A percentile compares a stretch with the other conserved stretches of the same genome.
Conservation (phyloP, 495 filamentous ascomycete genomes). For the Staphylotrichum longicolle region DNA sequence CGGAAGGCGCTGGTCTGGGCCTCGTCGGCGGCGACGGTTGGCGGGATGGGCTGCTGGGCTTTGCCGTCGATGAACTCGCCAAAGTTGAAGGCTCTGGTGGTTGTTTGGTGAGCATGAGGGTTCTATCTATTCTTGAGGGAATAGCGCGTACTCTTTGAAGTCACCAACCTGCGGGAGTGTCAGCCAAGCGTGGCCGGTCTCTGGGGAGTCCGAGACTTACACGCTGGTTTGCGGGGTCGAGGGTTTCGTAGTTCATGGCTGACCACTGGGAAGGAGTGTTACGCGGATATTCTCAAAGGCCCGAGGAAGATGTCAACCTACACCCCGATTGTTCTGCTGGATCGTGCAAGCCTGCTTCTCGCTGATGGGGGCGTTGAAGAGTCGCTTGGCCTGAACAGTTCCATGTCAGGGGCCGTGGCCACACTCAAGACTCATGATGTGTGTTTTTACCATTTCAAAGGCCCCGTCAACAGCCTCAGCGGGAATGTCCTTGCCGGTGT, state of each 20-base stretch:
- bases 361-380: slow-evolving; percentile 68
- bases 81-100: slow-evolving; percentile 81
- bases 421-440: background rate
- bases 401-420: background rate
- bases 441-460: slow-evolving; percentile 64
- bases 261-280: slow-evolving; percentile 55
- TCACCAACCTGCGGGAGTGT: slow-evolving; percentile 64
- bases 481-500: slow-evolving; percentile 64
- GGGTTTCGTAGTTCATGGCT: slow-evolving; percentile 79
- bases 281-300: background rate
- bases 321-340: slow-evolving; percentile 72
- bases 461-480: slow-evolving; percentile 62
- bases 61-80: slow-evolving; percentile 70
- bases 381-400: slow-evolving; percentile 63
- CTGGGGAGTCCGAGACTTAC: slow-evolving; percentile 42
- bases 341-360: slow-evolving; percentile 77
- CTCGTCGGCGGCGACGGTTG: slow-evolving; percentile 58
- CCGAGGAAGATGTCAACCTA: slow-evolving; percentile 12
- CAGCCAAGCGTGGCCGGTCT: background rate
- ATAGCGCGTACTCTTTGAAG: slow-evolving; percentile 74
- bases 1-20: slow-evolving; percentile 63
- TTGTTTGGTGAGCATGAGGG: background rate
- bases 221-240: slow-evolving; percentile 81
- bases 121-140: background rate
- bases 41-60: slow-evolving; percentile 77